Conservation (phyloP, 352 stramenopile genomes). For the Globisporangium perplexum region DNA sequence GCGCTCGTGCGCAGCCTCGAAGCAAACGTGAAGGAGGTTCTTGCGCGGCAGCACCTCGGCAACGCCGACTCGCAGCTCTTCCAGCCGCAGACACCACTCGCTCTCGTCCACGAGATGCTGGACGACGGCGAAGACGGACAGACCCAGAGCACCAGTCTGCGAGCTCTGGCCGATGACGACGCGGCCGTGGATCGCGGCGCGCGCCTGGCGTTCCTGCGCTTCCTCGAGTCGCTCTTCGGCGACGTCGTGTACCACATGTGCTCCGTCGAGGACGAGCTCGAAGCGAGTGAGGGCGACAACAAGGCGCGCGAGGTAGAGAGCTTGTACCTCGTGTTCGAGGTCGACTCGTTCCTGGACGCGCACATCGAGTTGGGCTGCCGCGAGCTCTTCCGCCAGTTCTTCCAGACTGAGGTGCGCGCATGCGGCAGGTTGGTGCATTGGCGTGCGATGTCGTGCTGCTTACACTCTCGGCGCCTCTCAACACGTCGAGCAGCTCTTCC, state of each 20-base stretch:
- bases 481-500: slow-evolving; percentile 38
- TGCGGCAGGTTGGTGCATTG: not conserved
- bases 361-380: slow-evolving; percentile 66
- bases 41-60: slow-evolving; percentile 27
- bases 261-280: slow-evolving; percentile 42
- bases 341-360: slow-evolving; percentile 53
- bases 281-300: slow-evolving; percentile 1
- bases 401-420: slow-evolving; percentile 52
- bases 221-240: slow-evolving; percentile 61
- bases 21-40: slow-evolving; percentile 29
- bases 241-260: slow-evolving; percentile 58
- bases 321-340: slow-evolving; percentile 46
- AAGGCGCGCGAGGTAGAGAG: not conserved
- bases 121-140: not conserved
- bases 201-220: slow-evolving; percentile 40
- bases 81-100: slow-evolving; percentile 12
- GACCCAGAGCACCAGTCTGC: not conserved
- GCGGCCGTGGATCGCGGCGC: slow-evolving; percentile 18
- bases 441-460: no score
- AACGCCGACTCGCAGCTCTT: slow-evolving; percentile 54
- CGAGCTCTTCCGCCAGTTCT: slow-evolving; percentile 75
- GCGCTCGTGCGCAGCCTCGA: slow-evolving; percentile 49
- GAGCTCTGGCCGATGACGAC: not conserved
- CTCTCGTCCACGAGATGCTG: slow-evolving; percentile 29
- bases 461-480: not conserved